These are phyloP conservation scores for Wickerhamiella galacta DNA, from an alignment of 805 yeast genomes.

Conservation along the genomic window DNA sequence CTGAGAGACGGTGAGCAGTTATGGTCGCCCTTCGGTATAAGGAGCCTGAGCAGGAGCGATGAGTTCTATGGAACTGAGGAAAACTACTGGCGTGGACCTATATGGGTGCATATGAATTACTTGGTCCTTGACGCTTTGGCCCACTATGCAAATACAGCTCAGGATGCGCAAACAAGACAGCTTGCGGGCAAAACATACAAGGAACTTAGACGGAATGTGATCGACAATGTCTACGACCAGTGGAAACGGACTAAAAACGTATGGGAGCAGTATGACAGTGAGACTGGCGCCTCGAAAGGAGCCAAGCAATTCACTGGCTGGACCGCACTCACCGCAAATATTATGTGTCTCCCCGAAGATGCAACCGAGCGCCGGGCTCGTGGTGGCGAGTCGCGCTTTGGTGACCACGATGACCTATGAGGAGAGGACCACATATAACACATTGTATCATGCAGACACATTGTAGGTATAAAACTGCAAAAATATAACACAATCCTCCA, in stretches of 20 bases:
- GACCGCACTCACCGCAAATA: conserved; percentile 67
- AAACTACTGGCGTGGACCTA: conserved; percentile 89
- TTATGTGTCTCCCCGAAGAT: conserved; percentile 76
- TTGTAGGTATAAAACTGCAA: conserved; percentile 47
- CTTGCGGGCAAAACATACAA: conserved; percentile 36
- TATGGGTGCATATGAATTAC: conserved; percentile 88
- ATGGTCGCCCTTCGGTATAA: conserved; percentile 64
- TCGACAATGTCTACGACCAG: conserved; percentile 47
- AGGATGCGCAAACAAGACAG: conserved; percentile 23
- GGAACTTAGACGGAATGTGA: conserved; percentile 47
- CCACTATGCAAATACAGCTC: conserved; percentile 28
- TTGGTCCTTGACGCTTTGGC: conserved; percentile 53
- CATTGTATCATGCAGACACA: neutral
- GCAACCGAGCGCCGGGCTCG: conserved; percentile 8
- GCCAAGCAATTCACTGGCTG: conserved; percentile 88
- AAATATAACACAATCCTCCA: conserved; percentile 51
- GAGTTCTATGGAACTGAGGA: conserved; percentile 57
- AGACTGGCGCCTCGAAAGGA: conserved; percentile 58
- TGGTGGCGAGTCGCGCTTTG: conserved; percentile 14
- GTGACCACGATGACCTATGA: conserved; percentile 16
- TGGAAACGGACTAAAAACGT: conserved; percentile 67
- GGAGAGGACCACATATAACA: conserved; percentile 17
- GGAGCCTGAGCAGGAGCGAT: conserved; percentile 61
- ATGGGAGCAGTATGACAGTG: conserved; percentile 81
- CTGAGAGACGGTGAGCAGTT: conserved; percentile 56